A percentile compares a stretch with the other conserved stretches of the same genome.
phyloP scores from a whole-genome alignment of 2,329 filamentous ascomycete genomes.

The Penicillium decumbens region DNA sequence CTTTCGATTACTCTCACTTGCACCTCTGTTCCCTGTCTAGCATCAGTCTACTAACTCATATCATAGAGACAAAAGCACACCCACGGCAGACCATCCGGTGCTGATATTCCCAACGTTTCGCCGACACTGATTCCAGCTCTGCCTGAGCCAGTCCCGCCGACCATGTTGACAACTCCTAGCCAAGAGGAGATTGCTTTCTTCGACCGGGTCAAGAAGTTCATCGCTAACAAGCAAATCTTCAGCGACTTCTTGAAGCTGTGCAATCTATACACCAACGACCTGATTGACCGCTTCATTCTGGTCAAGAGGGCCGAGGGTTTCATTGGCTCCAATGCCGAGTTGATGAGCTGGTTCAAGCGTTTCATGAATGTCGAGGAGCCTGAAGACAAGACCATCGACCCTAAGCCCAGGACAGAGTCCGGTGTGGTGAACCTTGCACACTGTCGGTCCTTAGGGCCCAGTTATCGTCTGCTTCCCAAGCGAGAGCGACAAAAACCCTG shows the following conservation, averaged over 20 bases:
- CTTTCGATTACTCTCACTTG: neutral
- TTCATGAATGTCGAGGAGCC: conserved; percentile 72
- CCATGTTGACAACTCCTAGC: conserved; percentile 65
- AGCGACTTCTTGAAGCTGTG: conserved; percentile 96
- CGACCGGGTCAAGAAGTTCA: conserved; percentile 92
- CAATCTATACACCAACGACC: conserved; percentile 88
- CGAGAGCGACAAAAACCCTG: conserved; percentile 86
- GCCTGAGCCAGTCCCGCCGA: conserved; percentile 79
- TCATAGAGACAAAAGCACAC: conserved; percentile 69
- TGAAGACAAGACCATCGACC: conserved; percentile 72
- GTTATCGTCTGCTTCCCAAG: conserved; percentile 87
- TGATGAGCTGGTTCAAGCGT: conserved; percentile 82
- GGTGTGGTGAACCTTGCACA: conserved; percentile 90
- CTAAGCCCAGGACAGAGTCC: conserved; percentile 64
- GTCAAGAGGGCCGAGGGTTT: conserved; percentile 79
- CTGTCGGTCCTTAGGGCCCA: conserved; percentile 90
- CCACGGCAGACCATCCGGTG: conserved; percentile 59
- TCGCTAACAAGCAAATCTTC: conserved; percentile 86
- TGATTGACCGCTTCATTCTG: conserved; percentile 80
- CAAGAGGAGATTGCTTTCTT: conserved; percentile 90
- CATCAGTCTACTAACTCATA: conserved; percentile 14
- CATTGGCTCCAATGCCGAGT: conserved; percentile 79
- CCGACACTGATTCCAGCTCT: conserved; percentile 84
- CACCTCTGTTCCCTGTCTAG: neutral
- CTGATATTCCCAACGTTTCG: conserved; percentile 62